Base-by-base conservation (phyloP, 805 yeast genomes). In the Cyberlindnera mississippiensis region DNA sequence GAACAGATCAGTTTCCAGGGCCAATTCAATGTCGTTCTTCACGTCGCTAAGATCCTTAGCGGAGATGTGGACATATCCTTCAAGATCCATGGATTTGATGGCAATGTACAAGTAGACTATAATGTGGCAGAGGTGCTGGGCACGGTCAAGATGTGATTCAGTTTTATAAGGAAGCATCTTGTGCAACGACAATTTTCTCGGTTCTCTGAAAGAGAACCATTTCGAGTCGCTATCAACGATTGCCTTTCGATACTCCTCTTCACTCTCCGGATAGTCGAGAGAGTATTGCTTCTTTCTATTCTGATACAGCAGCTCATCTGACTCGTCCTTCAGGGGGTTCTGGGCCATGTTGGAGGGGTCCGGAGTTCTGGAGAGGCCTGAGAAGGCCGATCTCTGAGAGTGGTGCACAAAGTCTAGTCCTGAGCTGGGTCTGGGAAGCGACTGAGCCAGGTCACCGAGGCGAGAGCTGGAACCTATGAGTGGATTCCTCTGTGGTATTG, bases 51-150 rank as follows among this genome's bases (percentile, higher is more conserved):
- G 66, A 52, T 85, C 95, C 45, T 75, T 76, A 10, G 85, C 79
- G 10, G 85, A 76, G 11, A 85, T 76, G 3, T 78, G 72, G 17
- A 87, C 66, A 7, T 75, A 67, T 2, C 96, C 91, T 53, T 78
- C 82, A 13, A 88, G 67, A 58, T 88, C 96, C 47, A 82, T 66
- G 3, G 93, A 76, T 43, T 76, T 72, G 35, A 86, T 73, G 9
- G 96, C 88, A 42, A 86, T 77, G 59, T 85, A 85, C 15, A 93
- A 61, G 60, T 86, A 88, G 2, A 83, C 74, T 26, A 90, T 72
- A n/a, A 91, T 84, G 55, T 84, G 93, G 33, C 85, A 73, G 30
- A 91, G 66, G 52, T 88, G 89, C 40, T 71, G 73, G 14, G 86
- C 83, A 44, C 80, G 84, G 43, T 85, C 95, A 27, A 65, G 64